Percentiles rank a stretch among this genome's conserved stretches.
phyloP scores from a whole-genome alignment of 345 rosid species.

The Pugionium dolabratum region DNA sequence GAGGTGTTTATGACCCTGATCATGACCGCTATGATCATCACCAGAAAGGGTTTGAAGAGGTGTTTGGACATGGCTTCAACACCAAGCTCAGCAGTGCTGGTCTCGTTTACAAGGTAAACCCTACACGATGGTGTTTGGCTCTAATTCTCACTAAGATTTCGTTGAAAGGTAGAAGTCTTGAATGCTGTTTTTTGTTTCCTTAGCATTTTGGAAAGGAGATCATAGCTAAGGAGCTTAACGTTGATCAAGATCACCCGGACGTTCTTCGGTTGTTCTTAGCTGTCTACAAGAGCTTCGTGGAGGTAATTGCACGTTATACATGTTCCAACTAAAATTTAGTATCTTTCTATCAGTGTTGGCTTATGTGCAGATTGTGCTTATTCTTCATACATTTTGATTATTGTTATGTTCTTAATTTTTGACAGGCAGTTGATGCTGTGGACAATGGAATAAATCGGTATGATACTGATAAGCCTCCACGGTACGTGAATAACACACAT shows the following conservation, averaged over 20 bases:
- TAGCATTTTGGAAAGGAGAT: constrained; percentile 99
- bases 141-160: not conserved
- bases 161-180: not conserved
- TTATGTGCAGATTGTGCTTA: not conserved
- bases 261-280: constrained; percentile 75
- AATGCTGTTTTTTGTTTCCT: constrained; percentile 21
- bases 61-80: constrained; percentile 80
- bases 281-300: constrained; percentile 91
- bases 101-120: constrained; percentile 81
- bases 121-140: not conserved
- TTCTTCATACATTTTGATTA: not conserved
- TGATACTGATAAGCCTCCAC: constrained; percentile 82
- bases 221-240: constrained; percentile 80
- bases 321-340: not conserved
- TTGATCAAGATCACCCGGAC: constrained; percentile 60
- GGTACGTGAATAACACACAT: too few species aligned
- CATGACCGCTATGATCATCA: constrained; percentile 84
- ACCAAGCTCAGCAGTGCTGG: constrained; percentile 97
- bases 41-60: constrained; percentile 86
- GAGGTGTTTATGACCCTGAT: constrained; percentile 85
- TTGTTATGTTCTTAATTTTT: not conserved
- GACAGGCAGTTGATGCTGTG: constrained; percentile 79
- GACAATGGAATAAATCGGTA: constrained; percentile 86
- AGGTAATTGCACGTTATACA: constrained; percentile 47
- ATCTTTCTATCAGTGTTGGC: not conserved